A percentile compares a stretch with the other conserved stretches of the same genome.
These are phyloP conservation scores for Phytopythium ostracodes DNA, from an alignment of 352 stramenopile species.

Conservation along the genomic window DNA sequence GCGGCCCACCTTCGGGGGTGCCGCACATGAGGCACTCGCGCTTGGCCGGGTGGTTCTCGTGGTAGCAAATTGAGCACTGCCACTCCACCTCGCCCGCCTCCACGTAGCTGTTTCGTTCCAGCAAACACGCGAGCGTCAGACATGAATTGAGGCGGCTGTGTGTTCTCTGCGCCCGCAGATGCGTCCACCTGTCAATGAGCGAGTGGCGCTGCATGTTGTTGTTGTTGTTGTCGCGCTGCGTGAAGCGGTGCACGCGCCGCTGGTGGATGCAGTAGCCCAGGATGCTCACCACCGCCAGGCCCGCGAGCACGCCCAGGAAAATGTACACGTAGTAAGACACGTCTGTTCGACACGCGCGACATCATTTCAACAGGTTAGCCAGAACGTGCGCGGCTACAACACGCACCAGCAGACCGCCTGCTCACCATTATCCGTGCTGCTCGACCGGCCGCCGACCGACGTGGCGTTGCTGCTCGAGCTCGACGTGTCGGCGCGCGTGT, in stretches of 20 bases:
- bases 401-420: not conserved
- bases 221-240: constrained; percentile 67
- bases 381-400: too few species aligned
- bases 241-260: constrained; percentile 45
- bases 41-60: constrained; percentile 83
- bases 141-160: too few species aligned
- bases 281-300: constrained; percentile 32
- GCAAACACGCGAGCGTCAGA: not conserved
- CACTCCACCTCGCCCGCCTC: constrained; percentile 69
- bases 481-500: not conserved
- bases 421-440: not conserved
- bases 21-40: constrained; percentile 81
- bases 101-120: constrained; percentile 32
- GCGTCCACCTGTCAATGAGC: constrained; percentile 74
- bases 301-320: constrained; percentile 60
- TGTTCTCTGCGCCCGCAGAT: too few species aligned
- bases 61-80: constrained; percentile 82
- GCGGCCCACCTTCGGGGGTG: constrained; percentile 51
- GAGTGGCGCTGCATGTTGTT: constrained; percentile 88
- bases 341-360: constrained; percentile 9
- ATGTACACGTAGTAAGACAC: constrained; percentile 72
- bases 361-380: too few species aligned
- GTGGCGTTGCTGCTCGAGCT: not conserved
- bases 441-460: not conserved
- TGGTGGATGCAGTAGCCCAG: constrained; percentile 68